Conservation (phyloP, 176 grass and related monocot species). For the Elymus sibiricus region DNA sequence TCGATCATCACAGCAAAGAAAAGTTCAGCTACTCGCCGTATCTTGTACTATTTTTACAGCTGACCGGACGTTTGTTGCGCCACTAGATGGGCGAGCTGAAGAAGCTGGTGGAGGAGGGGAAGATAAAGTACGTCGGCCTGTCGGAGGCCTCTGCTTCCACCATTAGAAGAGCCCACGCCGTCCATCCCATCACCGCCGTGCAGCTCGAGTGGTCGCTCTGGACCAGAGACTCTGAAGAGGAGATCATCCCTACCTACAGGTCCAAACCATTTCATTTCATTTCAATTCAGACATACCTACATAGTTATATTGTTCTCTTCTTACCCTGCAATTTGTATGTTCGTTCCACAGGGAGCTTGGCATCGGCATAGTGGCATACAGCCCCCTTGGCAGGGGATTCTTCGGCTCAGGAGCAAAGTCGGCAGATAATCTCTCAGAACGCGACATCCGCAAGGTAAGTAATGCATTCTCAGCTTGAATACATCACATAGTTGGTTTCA, state of each 20-base stretch:
- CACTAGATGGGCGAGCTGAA: constrained; percentile 58
- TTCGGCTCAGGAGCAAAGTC: background rate
- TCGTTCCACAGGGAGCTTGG: background rate
- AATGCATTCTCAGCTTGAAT: background rate
- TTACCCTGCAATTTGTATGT: background rate
- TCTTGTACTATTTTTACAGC: too few species aligned
- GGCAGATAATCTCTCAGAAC: background rate
- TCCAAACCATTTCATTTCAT: background rate
- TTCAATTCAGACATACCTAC: background rate
- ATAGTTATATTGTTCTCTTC: too few species aligned
- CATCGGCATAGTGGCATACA: background rate
- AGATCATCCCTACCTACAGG: background rate
- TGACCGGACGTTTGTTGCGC: background rate
- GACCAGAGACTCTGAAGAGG: background rate
- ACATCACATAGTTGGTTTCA: background rate
- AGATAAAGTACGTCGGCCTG: constrained; percentile 62
- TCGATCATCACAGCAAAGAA: background rate
- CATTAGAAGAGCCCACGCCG: constrained; percentile 40
- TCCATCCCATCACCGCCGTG: background rate
- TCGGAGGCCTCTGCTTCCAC: constrained; percentile 66
- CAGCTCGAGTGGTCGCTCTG: background rate
- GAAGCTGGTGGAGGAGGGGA: constrained; percentile 60
- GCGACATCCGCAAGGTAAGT: background rate
- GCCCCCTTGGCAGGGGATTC: background rate
- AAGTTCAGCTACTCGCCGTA: too few species aligned